Evolutionary conservation across 768 basidiomycete species (phyloP).

Genomic region (Hebeloma cylindrosporum): DNA sequence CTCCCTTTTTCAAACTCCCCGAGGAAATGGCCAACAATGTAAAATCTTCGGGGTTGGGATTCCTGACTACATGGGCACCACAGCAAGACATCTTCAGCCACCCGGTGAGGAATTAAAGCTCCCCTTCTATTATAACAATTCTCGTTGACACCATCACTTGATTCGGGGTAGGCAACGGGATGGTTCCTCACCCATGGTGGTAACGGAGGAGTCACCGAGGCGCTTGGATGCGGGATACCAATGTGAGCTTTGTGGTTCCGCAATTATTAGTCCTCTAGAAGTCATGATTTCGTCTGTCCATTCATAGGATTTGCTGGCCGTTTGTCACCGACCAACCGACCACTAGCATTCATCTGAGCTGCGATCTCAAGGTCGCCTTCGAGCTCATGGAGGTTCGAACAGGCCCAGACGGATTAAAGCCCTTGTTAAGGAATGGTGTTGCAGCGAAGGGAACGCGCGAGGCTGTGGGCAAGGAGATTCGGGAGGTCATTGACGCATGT

Average conservation of each 20-base stretch:
- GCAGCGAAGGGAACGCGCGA: slow-evolving; percentile 10
- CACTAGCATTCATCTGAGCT: slow-evolving; percentile 3
- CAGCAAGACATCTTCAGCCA: slow-evolving; percentile 14
- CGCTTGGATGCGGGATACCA: slow-evolving; percentile 11
- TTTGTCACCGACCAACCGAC: slow-evolving; percentile 13
- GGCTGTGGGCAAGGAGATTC: slow-evolving; percentile 12
- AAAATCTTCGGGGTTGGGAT: slow-evolving; percentile 5
- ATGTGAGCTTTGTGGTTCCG: background rate
- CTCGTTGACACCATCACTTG: background rate
- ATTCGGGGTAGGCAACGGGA: slow-evolving; percentile 9
- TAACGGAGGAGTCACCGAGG: slow-evolving; percentile 11
- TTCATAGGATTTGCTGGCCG: slow-evolving; percentile 11
- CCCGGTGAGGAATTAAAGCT: too few species aligned
- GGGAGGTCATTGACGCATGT: slow-evolving; percentile 9
- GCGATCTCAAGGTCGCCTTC: slow-evolving; percentile 13
- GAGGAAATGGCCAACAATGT: slow-evolving; percentile 1
- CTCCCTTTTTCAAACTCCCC: slow-evolving; percentile 9
- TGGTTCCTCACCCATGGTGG: slow-evolving; percentile 16
- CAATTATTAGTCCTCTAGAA: background rate
- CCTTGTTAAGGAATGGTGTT: slow-evolving; percentile 3
- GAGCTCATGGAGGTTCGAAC: slow-evolving; percentile 15
- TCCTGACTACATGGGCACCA: slow-evolving; percentile 9
- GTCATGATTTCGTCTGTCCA: background rate
- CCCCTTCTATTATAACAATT: background rate
- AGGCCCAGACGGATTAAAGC: slow-evolving; percentile 8